Base-by-base conservation (phyloP, 2,329 filamentous ascomycete genomes). In the Penicillium palitans region DNA sequence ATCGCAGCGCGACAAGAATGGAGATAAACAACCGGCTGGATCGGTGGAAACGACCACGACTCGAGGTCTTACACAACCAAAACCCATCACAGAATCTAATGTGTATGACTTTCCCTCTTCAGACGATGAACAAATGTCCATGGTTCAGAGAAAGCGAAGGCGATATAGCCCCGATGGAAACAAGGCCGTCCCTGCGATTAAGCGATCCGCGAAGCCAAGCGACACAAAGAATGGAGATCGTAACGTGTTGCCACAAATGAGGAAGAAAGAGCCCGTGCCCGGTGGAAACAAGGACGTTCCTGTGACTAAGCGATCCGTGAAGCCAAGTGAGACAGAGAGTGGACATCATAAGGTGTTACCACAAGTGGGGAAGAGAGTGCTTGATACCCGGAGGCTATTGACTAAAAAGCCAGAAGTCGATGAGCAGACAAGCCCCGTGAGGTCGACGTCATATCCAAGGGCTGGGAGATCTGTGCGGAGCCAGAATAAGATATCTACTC, bases 41-140 rank as follows among this genome's bases (percentile, higher is more conserved):
- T 33, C 47, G 25, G 45, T 19, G 10, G 46, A 37, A 33, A 13
- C 46, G 21, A 52, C 40, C 44, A 13, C 42, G 41, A 31, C 47
- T 24, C 31, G 33, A 21, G 21, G 40, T 12, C 9, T 44, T 50
- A 7, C 51, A 27, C 45, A 52, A 44, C 24, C 31, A 33, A 46
- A 52, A 56, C 33, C 24, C 24, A 31, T 47, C 12, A 31, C 57
- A n/a, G 45, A 61, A n/a, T 39, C 42, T 25, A 61, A 41, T 45
- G 61, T 71, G 27, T 72, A 64, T 50, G 69, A 72, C 39, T 47
- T 70, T 24, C 63, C 63, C 12, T 70, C 69, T 7, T 71, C 71
- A 15, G 66, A 65, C 25, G 70, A 72, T 10, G 69, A 71, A 45
- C 52, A 58, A 9, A 47, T 40, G 27, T 48, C 50, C n/a, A 47